Percentiles rank a stretch among this genome's conserved stretches.
phyloP scores from a whole-genome alignment of 768 basidiomycete species.

The Coprinopsis cinerea region DNA sequence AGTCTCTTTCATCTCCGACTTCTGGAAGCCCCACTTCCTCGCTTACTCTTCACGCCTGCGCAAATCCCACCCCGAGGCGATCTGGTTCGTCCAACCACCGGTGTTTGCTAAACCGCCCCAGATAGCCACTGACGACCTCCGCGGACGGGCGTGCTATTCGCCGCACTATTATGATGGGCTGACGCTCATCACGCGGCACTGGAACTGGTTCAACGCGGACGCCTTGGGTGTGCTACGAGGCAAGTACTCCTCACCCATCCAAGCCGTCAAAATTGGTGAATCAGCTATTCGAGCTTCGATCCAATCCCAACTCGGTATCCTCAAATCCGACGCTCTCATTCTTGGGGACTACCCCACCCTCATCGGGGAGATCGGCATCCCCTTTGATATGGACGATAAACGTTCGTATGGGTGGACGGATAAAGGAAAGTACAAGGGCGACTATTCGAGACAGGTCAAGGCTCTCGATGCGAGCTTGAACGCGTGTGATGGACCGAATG shows the following conservation, averaged over 20 bases:
- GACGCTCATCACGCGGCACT: slow-evolving; percentile 87
- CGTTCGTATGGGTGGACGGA: slow-evolving; percentile 77
- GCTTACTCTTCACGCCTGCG: slow-evolving; percentile 55
- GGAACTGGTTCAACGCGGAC: slow-evolving; percentile 95
- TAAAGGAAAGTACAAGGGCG: slow-evolving; percentile 60
- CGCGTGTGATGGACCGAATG: slow-evolving; percentile 70
- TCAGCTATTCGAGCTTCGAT: slow-evolving; percentile 73
- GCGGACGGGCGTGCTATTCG: slow-evolving; percentile 67
- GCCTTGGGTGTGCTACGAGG: slow-evolving; percentile 88
- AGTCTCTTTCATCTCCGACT: slow-evolving; percentile 70
- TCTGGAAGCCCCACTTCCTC: slow-evolving; percentile 70
- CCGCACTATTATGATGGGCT: slow-evolving; percentile 94
- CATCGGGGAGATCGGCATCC: slow-evolving; percentile 94
- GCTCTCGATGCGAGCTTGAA: slow-evolving; percentile 86
- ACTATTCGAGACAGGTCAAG: slow-evolving; percentile 71
- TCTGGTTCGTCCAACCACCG: slow-evolving; percentile 88
- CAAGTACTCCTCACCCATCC: slow-evolving; percentile 60
- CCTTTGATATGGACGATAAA: slow-evolving; percentile 90
- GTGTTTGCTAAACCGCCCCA: slow-evolving; percentile 79
- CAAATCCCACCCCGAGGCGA: slow-evolving; percentile 67
- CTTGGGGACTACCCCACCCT: slow-evolving; percentile 77
- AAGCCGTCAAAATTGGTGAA: slow-evolving; percentile 81
- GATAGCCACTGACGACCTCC: slow-evolving; percentile 38
- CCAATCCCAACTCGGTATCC: slow-evolving; percentile 74
- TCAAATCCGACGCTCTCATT: slow-evolving; percentile 68